These are phyloP conservation scores for Aspergillus versicolor DNA, from an alignment of 2,329 filamentous ascomycete species.

Conservation along the genomic window DNA sequence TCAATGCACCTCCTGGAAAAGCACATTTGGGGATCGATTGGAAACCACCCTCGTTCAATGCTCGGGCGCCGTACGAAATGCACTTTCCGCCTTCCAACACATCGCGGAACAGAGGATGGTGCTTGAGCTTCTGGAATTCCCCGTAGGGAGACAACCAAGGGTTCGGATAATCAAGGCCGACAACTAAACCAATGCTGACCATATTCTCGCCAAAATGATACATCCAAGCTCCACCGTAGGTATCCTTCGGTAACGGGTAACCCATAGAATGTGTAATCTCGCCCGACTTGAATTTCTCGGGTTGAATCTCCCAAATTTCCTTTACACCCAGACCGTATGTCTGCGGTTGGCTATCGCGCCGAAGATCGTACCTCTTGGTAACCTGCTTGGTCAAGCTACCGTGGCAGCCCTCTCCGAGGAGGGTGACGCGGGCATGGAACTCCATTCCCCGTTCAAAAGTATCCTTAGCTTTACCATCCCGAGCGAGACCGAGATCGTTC, in stretches of 20 bases:
- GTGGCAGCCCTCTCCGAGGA: conserved; percentile 94
- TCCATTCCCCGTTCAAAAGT: conserved; percentile 97
- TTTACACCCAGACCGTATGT: conserved; percentile 95
- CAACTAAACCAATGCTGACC: conserved; percentile 86
- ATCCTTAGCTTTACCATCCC: conserved; percentile 82
- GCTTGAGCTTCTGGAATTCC: conserved; percentile 98
- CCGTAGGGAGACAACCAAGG: conserved; percentile 94
- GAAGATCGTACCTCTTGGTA: conserved; percentile 87
- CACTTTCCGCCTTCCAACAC: conserved; percentile 96
- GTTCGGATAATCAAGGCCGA: conserved; percentile 92
- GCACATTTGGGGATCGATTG: conserved; percentile 97
- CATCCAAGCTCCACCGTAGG: conserved; percentile 98
- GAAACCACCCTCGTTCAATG: conserved; percentile 91
- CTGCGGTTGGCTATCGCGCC: conserved; percentile 85
- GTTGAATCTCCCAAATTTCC: conserved; percentile 95
- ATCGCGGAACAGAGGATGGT: conserved; percentile 83
- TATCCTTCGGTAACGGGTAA: conserved; percentile 82
- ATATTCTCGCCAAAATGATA: conserved; percentile 99
- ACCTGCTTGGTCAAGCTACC: conserved; percentile 94
- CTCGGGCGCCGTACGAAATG: conserved; percentile 90
- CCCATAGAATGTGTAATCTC: conserved; percentile 87
- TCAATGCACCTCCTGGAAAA: conserved; percentile 91
- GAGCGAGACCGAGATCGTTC: conserved; percentile 83
- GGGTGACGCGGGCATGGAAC: conserved; percentile 87
- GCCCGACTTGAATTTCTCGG: conserved; percentile 87